Evolutionary conservation across 495 filamentous ascomycete genomes (phyloP).

Genomic region (Hyaloscypha finlandica): DNA sequence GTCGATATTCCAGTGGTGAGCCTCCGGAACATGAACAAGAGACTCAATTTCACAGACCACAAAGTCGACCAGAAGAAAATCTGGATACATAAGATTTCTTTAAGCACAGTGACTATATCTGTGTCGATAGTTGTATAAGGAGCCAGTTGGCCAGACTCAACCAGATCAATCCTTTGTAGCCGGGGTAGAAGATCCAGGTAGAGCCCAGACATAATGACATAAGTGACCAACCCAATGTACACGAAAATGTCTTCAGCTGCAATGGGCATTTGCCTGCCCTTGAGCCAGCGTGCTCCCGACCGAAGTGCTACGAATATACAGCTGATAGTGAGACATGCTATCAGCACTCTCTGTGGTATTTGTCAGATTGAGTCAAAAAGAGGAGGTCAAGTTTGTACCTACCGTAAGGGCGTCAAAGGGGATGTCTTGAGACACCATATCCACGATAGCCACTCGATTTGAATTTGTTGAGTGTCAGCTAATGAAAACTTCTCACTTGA

Average conservation of each 20-base stretch:
- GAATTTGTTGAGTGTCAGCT: no score
- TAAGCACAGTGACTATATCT: constrained; percentile 15
- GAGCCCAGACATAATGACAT: no score
- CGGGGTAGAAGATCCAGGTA: no score
- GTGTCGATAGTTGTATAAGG: no score
- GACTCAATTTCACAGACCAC: constrained; percentile 50
- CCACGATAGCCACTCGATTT: no score
- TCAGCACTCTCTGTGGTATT: constrained; percentile 11
- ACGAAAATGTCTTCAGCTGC: background rate
- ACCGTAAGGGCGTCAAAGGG: constrained; percentile 16
- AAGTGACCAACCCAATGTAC: no score
- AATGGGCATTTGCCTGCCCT: constrained; percentile 25
- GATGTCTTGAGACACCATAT: constrained; percentile 28
- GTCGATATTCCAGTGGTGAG: constrained; percentile 37
- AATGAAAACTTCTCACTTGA: no score
- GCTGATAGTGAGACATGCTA: constrained; percentile 23
- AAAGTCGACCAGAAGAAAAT: constrained; percentile 46
- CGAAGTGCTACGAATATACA: constrained; percentile 21
- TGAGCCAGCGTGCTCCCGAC: constrained; percentile 24
- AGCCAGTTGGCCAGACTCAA: no score
- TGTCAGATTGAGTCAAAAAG: background rate
- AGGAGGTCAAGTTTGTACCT: background rate
- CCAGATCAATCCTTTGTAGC: no score
- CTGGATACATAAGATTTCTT: constrained; percentile 46
- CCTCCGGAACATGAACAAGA: constrained; percentile 46